phyloP scores from a whole-genome alignment of 225 moss, liverwort and hornwort genomes.

The Bryoerythrophyllum caledonicum region DNA sequence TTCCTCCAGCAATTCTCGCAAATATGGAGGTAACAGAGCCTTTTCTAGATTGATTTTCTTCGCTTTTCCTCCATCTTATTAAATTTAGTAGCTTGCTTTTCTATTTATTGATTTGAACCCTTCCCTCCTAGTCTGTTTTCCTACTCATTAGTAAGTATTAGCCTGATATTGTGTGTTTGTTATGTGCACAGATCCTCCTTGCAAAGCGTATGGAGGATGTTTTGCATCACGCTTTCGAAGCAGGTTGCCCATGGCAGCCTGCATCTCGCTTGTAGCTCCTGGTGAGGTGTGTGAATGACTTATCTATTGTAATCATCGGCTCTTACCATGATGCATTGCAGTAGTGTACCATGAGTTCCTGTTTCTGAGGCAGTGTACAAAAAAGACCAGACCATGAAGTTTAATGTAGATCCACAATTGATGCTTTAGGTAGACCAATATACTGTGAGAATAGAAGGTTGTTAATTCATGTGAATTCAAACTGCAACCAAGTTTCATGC shows the following conservation, averaged over 20 bases:
- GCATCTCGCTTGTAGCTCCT: constrained; percentile 34
- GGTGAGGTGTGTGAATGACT: constrained; percentile 14
- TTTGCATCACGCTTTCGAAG: constrained; percentile 42
- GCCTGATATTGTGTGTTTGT: not conserved
- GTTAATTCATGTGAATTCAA: not conserved
- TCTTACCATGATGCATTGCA: not conserved
- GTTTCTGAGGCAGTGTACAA: not conserved
- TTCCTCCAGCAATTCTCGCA: constrained; percentile 40
- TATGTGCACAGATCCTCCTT: constrained; percentile 33
- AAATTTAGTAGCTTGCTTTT: not conserved
- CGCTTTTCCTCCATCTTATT: not conserved
- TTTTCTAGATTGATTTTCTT: not conserved
- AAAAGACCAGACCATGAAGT: not conserved
- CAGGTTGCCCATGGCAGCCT: constrained; percentile 43
- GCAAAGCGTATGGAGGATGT: constrained; percentile 55
- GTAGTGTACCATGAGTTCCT: constrained; percentile 10
- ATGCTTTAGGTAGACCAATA: not conserved
- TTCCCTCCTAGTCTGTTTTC: not conserved
- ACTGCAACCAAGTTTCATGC: not conserved
- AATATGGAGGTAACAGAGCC: constrained; percentile 40
- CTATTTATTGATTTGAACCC: not conserved
- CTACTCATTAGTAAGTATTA: not conserved
- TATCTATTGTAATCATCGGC: not conserved
- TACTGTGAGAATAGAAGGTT: not conserved
- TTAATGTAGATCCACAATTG: constrained; percentile 1